Evolutionary conservation across 495 filamentous ascomycete genomes (phyloP).

Genomic region (Aspergillus coremiiformis): DNA sequence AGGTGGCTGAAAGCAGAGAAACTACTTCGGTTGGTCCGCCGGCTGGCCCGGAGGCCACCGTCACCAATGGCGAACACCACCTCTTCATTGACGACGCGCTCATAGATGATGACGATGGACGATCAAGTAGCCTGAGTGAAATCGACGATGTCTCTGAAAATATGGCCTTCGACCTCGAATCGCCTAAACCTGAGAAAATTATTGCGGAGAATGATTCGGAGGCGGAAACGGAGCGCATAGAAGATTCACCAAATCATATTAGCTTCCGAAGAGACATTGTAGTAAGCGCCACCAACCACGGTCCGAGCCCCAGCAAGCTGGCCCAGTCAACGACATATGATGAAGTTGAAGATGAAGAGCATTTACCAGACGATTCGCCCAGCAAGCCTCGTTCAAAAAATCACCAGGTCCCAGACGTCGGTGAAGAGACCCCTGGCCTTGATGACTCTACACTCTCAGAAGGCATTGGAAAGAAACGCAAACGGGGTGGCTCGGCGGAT

Average conservation of each 20-base stretch:
- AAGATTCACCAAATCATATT: constrained; percentile 77
- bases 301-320: constrained; percentile 63
- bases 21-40: constrained; percentile 29
- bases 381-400: constrained; percentile 35
- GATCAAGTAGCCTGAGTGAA: constrained; percentile 81
- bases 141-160: constrained; percentile 72
- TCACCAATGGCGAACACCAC: constrained; percentile 36
- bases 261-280: constrained; percentile 55
- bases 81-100: constrained; percentile 32
- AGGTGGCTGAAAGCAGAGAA: constrained; percentile 38
- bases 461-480: constrained; percentile 40
- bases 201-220: constrained; percentile 76
- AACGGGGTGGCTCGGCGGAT: constrained; percentile 36
- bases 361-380: constrained; percentile 32
- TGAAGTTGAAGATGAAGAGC: constrained; percentile 37
- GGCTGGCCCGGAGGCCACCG: constrained; percentile 26
- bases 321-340: constrained; percentile 43
- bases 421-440: constrained; percentile 22
- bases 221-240: constrained; percentile 92
- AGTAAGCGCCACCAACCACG: constrained; percentile 42
- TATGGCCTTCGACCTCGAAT: constrained; percentile 48
- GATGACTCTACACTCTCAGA: constrained; percentile 30
- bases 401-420: constrained; percentile 19
- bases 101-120: constrained; percentile 39
- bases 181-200: constrained; percentile 32